A percentile compares a stretch with the other conserved stretches of the same genome.
Evolutionary conservation across 495 filamentous ascomycete genomes (phyloP).

Genomic region (Staphylotrichum longicolle): DNA sequence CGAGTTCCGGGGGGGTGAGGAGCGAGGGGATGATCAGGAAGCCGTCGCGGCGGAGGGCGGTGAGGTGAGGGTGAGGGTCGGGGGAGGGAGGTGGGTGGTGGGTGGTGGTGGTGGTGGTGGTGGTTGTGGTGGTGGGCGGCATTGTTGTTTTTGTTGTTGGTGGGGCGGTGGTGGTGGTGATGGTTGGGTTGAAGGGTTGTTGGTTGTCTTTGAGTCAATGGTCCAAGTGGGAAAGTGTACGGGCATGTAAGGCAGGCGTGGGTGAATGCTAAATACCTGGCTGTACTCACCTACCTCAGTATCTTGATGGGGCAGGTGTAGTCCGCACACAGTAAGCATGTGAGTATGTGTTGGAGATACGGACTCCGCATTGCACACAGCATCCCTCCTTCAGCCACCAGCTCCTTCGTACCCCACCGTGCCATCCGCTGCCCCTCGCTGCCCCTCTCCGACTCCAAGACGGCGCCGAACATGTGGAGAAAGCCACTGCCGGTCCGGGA

Average conservation of each 20-base stretch:
- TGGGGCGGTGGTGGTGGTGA: not conserved
- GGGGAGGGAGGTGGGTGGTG: not conserved
- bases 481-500: not conserved
- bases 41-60: constrained; percentile 34
- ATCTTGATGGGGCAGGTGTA: no score
- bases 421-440: no score
- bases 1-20: constrained; percentile 30
- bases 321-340: no score
- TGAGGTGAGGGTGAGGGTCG: constrained; percentile 27
- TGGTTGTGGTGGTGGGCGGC: not conserved
- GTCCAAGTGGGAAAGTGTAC: not conserved
- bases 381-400: no score
- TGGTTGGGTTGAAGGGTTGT: not conserved
- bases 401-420: no score
- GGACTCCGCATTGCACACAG: no score
- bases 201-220: not conserved
- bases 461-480: not conserved
- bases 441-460: not conserved
- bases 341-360: no score
- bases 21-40: constrained; percentile 41
- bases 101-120: constrained; percentile 1
- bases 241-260: no score
- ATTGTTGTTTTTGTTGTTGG: not conserved
- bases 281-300: no score
- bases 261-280: no score